A percentile compares a stretch with the other conserved stretches of the same genome.
Evolutionary conservation across 768 basidiomycete genomes (phyloP).

Genomic region (Auricularia sp.): DNA sequence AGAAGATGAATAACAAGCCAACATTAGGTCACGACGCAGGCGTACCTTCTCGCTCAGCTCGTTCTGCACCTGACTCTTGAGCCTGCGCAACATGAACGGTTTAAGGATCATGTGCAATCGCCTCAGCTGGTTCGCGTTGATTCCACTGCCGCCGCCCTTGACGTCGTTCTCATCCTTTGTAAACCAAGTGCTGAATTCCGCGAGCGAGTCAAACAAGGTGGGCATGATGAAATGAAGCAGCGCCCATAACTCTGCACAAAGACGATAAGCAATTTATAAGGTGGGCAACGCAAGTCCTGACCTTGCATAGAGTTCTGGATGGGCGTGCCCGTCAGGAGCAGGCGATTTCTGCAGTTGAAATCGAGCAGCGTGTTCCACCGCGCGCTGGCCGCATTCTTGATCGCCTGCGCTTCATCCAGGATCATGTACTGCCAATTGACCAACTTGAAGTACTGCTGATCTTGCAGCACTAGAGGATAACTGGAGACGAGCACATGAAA

Average conservation of each 20-base stretch:
- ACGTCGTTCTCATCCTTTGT: constrained; percentile 95
- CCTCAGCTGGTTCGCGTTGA: constrained; percentile 91
- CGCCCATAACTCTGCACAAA: constrained; percentile 80
- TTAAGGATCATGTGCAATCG: constrained; percentile 98
- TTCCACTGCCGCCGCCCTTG: constrained; percentile 81
- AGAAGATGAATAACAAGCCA: background rate
- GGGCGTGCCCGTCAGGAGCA: constrained; percentile 92
- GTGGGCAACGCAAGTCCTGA: constrained; percentile 21
- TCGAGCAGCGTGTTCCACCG: constrained; percentile 96
- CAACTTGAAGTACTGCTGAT: constrained; percentile 95
- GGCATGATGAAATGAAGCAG: constrained; percentile 99
- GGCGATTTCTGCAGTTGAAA: constrained; percentile 90
- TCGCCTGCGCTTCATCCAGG: constrained; percentile 98
- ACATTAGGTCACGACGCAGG: background rate
- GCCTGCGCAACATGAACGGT: constrained; percentile 95
- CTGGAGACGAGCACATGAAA: constrained; percentile 96
- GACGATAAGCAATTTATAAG: background rate
- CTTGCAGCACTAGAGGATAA: constrained; percentile 93
- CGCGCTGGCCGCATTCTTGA: constrained; percentile 93
- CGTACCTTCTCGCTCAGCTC: constrained; percentile 94
- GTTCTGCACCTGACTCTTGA: constrained; percentile 98
- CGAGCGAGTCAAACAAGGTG: constrained; percentile 95
- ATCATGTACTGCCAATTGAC: constrained; percentile 99
- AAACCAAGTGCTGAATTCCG: constrained; percentile 99
- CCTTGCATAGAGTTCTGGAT: constrained; percentile 99